A percentile compares a stretch with the other conserved stretches of the same genome.
These are phyloP conservation scores for Breviolum minutum DNA, from an alignment of 73 alveolate species.

Conservation along the genomic window DNA sequence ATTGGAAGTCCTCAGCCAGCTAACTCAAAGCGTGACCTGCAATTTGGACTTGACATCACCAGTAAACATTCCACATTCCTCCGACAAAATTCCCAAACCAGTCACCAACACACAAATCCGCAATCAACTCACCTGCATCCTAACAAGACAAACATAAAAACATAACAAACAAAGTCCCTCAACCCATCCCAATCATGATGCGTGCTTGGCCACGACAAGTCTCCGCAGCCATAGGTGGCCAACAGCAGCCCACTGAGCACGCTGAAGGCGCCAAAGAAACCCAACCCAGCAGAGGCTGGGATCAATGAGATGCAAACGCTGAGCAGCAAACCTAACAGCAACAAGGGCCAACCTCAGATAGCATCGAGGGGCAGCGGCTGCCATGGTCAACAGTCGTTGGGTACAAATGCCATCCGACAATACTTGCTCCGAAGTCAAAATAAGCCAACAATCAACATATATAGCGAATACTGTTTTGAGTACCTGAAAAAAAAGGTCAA, in stretches of 20 bases:
- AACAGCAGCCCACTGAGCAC: constrained; percentile 52
- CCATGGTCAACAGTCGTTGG: no score
- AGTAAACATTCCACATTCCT: no score
- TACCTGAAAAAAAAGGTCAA: no score
- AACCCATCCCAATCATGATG: neutral
- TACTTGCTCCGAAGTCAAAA: no score
- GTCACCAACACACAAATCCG: no score
- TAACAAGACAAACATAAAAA: neutral
- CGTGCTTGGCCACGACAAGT: neutral
- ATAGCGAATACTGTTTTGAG: no score
- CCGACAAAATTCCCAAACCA: no score
- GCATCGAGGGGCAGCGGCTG: neutral
- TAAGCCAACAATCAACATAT: no score
- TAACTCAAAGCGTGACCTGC: no score
- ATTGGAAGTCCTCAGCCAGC: no score
- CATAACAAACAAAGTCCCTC: neutral
- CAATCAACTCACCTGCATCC: neutral
- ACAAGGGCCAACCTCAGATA: constrained; percentile 46
- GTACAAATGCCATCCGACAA: no score
- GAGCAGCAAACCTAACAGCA: constrained; percentile 64
- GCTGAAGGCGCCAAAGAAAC: constrained; percentile 44
- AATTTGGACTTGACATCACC: no score
- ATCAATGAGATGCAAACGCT: constrained; percentile 28
- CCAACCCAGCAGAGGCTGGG: constrained; percentile 52
- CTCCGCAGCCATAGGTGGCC: constrained; percentile 84